These are phyloP conservation scores for Colletotrichum spaethianum DNA, from an alignment of 2,329 filamentous ascomycete species.

Conservation along the genomic window DNA sequence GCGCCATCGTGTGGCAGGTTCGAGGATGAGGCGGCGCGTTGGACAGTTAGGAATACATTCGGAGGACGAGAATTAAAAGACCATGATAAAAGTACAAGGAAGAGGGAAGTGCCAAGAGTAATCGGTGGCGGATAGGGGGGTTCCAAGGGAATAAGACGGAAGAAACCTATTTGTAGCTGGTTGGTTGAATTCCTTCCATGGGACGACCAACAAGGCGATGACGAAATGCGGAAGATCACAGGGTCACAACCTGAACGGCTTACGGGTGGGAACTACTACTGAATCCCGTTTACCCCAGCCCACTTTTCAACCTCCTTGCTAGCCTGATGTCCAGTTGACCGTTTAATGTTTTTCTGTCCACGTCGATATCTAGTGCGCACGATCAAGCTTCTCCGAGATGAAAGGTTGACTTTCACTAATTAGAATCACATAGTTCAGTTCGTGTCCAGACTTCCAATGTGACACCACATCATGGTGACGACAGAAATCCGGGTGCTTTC, in stretches of 20 bases:
- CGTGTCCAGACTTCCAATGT: background rate
- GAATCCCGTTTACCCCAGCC: background rate
- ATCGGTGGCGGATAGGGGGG: background rate
- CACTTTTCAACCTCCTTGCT: background rate
- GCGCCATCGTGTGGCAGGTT: background rate
- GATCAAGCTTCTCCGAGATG: background rate
- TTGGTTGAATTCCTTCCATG: background rate
- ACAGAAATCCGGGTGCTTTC: background rate
- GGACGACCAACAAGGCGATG: background rate
- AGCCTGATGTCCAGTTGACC: background rate
- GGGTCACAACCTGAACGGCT: background rate
- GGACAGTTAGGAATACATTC: background rate
- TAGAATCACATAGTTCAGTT: background rate
- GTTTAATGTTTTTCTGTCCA: background rate
- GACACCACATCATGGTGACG: constrained; percentile 2
- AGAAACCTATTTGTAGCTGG: background rate
- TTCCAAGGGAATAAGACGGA: background rate
- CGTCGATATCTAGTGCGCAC: background rate
- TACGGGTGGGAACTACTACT: background rate
- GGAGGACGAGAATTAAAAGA: background rate
- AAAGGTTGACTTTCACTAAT: background rate
- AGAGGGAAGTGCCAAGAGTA: background rate
- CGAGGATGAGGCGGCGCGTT: background rate
- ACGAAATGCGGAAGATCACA: background rate
- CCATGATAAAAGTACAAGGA: background rate